These are phyloP conservation scores for Ceratocystis variospora DNA, from an alignment of 2,329 filamentous ascomycete genomes.

Conservation along the genomic window DNA sequence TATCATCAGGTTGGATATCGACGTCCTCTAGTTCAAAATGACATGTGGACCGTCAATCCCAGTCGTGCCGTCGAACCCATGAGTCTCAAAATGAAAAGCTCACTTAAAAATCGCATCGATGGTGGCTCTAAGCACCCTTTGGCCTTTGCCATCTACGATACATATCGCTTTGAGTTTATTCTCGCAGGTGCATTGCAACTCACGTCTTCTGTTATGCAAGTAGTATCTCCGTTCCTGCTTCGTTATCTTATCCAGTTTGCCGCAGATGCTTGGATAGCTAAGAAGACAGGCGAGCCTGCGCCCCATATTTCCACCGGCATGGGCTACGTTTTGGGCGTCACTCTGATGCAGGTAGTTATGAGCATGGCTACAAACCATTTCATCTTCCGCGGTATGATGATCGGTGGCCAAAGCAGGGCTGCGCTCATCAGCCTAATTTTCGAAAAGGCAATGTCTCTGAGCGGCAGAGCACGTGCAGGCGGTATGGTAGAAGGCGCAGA, in stretches of 20 bases:
- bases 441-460: slow-evolving; percentile 82
- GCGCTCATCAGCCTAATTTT: slow-evolving; percentile 79
- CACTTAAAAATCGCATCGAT: slow-evolving; percentile 55
- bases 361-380: slow-evolving; percentile 78
- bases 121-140: slow-evolving; percentile 60
- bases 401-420: slow-evolving; percentile 70
- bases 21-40: slow-evolving; percentile 65
- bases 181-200: slow-evolving; percentile 69
- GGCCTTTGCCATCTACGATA: slow-evolving; percentile 70
- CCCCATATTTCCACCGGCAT: slow-evolving; percentile 64
- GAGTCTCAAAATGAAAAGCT: slow-evolving; percentile 48
- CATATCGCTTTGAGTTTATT: slow-evolving; percentile 72
- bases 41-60: slow-evolving; percentile 83
- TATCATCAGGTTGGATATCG: slow-evolving; percentile 59
- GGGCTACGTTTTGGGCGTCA: slow-evolving; percentile 72
- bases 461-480: slow-evolving; percentile 74
- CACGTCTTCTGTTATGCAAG: slow-evolving; percentile 57
- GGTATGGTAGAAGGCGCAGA: slow-evolving; percentile 40
- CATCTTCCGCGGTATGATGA: slow-evolving; percentile 82
- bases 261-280: slow-evolving; percentile 59
- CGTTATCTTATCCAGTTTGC: slow-evolving; percentile 81
- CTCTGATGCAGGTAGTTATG: slow-evolving; percentile 70
- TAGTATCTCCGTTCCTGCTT: slow-evolving; percentile 71
- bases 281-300: slow-evolving; percentile 33
- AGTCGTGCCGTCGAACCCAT: slow-evolving; percentile 57